Base-by-base conservation (phyloP, 2,329 filamentous ascomycete species). In the Camillea tinctor region DNA sequence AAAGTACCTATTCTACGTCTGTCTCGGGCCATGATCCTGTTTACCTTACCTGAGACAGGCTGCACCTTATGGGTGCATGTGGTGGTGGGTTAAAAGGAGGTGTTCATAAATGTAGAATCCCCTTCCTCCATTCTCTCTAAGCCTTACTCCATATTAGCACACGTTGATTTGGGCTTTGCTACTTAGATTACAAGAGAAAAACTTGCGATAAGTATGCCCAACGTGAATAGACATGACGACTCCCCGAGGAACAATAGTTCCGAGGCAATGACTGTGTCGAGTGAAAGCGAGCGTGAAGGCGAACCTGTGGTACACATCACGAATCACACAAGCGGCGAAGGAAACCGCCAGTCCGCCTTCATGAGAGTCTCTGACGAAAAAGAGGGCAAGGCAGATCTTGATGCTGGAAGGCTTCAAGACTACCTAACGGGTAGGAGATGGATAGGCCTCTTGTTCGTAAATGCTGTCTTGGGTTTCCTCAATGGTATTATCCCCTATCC, bases 381-480 rank as follows among this genome's bases (percentile, higher is more conserved):
- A 3, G 36, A 44, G 36, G 6, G 36, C 36, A 44, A 6, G 36
- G 17, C 2, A n/a, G 36, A 44, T n/a, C 13, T 44, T n/a, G 36
- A 44, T n/a, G 1, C 15, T 5, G 17, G 36, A 7, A 44, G n/a
- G 17, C 36, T 44, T 17, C 13, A 17, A 44, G 59, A 60, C 9
- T 22, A 17, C 13, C 44, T 66, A 23, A 50, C 65, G 21, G 17
- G 22, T 4, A 63, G 62, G 60, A 61, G 61, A 51, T 66, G 59
- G 62, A 60, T 40, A 17, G 49, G 54, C 11, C 50, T 67, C 13
- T 48, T 67, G n/a, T 20, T 66, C 15, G 60, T 62, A 2, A 65
- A 64, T 20, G 44, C 54, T 23, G 54, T 65, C n/a, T 30, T 66
- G 11, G 55, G 52, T 5, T 22, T 64, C 17, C 54, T 64, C 24